phyloP scores from a whole-genome alignment of 352 stramenopile genomes.

The Globisporangium yorkense region DNA sequence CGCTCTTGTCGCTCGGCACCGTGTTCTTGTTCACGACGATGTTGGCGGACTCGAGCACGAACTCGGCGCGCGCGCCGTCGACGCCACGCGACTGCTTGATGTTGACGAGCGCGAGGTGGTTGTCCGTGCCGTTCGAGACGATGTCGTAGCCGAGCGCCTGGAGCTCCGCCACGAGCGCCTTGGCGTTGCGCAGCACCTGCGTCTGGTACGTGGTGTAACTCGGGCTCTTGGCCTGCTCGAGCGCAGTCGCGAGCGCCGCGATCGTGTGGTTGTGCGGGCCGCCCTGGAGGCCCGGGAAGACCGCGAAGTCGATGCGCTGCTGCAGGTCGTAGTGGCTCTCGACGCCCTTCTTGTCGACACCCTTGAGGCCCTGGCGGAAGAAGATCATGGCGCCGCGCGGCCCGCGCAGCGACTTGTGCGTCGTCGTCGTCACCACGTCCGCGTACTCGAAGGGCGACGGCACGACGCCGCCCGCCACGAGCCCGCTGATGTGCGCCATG shows the following conservation, averaged over 20 bases:
- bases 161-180: slow-evolving; percentile 87
- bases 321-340: slow-evolving; percentile 93
- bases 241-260: slow-evolving; percentile 95
- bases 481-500: slow-evolving; percentile 99
- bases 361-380: slow-evolving; percentile 94
- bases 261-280: slow-evolving; percentile 99
- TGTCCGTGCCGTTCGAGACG: slow-evolving; percentile 97
- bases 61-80: slow-evolving; percentile 94
- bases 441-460: slow-evolving; percentile 97
- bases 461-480: slow-evolving; percentile 95
- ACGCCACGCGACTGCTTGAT: slow-evolving; percentile 93
- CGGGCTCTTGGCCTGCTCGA: slow-evolving; percentile 93
- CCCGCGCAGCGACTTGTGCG: slow-evolving; percentile 98
- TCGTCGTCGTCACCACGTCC: slow-evolving; percentile 99
- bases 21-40: slow-evolving; percentile 99
- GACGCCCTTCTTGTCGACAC: slow-evolving; percentile 95
- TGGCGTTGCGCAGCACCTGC: slow-evolving; percentile 91
- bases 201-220: slow-evolving; percentile 98
- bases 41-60: slow-evolving; percentile 94
- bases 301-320: slow-evolving; percentile 98
- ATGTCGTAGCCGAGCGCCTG: slow-evolving; percentile 92
- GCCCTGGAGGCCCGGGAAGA: slow-evolving; percentile 98
- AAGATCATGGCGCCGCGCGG: slow-evolving; percentile 99
- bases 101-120: slow-evolving; percentile 97
- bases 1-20: slow-evolving; percentile 95